Percentiles rank a stretch among this genome's conserved stretches.
phyloP scores from a whole-genome alignment of 768 basidiomycete species.

The Psilocybe azurescens region DNA sequence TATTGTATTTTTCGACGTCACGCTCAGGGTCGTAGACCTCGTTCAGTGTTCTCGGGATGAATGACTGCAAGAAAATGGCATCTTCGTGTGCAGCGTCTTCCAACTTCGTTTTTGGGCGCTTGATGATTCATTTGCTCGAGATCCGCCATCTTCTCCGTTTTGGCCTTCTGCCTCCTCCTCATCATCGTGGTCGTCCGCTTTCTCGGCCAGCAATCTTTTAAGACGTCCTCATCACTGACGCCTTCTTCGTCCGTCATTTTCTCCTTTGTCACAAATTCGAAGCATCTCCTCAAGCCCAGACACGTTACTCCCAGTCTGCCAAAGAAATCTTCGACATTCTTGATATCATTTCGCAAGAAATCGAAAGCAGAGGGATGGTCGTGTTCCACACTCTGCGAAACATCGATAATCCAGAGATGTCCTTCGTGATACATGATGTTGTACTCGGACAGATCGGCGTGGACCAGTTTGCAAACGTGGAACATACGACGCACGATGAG shows the following conservation, averaged over 20 bases:
- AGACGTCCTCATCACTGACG: conserved; percentile 35
- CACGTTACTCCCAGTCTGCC: conserved; percentile 72
- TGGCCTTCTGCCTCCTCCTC: conserved; percentile 5
- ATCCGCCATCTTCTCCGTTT: conserved; percentile 13
- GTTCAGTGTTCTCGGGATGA: conserved; percentile 91
- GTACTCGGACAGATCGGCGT: conserved; percentile 98
- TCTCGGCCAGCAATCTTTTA: conserved; percentile 57
- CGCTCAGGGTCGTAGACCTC: conserved; percentile 96
- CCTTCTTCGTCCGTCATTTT: conserved; percentile 38
- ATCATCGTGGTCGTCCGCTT: conserved; percentile 16
- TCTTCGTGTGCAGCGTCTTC: conserved; percentile 71
- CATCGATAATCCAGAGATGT: conserved; percentile 94
- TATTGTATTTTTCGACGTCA: conserved; percentile 76
- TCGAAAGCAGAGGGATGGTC: conserved; percentile 97
- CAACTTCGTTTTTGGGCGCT: conserved; percentile 15
- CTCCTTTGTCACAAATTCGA: conserved; percentile 86
- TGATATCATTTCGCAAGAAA: conserved; percentile 91
- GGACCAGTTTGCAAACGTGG: conserved; percentile 90
- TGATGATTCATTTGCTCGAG: conserved; percentile 15
- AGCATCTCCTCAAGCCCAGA: conserved; percentile 81
- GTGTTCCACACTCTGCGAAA: conserved; percentile 98
- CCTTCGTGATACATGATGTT: conserved; percentile 88
- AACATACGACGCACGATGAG: conserved; percentile 84
- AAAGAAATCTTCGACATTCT: conserved; percentile 95
- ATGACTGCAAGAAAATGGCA: conserved; percentile 85